phyloP scores from a whole-genome alignment of 2,329 filamentous ascomycete genomes.

The Paramyrothecium roridum region DNA sequence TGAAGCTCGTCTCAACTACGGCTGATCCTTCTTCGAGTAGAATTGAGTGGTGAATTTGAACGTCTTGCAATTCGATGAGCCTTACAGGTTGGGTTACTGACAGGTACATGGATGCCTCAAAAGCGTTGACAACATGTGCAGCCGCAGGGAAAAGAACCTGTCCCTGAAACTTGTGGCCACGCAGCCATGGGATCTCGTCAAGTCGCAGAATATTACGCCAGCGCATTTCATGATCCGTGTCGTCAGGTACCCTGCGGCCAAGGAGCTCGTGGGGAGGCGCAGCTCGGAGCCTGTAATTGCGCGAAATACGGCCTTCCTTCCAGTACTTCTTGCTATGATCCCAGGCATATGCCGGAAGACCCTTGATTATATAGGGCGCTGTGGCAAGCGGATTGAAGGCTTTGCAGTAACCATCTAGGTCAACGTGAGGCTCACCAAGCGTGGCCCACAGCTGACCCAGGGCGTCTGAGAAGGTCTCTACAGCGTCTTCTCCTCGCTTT shows the following conservation, averaged over 20 bases:
- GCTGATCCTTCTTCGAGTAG: too few relatives aligned
- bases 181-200: constrained; percentile 28
- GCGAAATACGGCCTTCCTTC: not conserved
- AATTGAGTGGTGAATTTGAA: too few relatives aligned
- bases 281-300: not conserved
- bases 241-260: not conserved
- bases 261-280: not conserved
- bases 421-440: not conserved
- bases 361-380: not conserved
- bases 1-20: too few relatives aligned
- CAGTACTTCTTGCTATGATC: not conserved
- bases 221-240: not conserved
- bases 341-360: not conserved
- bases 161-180: constrained; percentile 25
- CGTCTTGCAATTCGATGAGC: too few relatives aligned
- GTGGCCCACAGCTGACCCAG: not conserved
- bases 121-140: constrained; percentile 28
- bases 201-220: constrained; percentile 13
- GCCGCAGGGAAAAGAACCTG: constrained; percentile 33
- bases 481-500: not conserved
- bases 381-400: not conserved
- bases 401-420: not conserved
- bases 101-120: constrained; percentile 18
- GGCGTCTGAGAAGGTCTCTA: not conserved
- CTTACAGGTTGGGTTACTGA: too few relatives aligned